These are phyloP conservation scores for Zygosaccharomyces sapae DNA, from an alignment of 1,139 yeast species.

Conservation along the genomic window DNA sequence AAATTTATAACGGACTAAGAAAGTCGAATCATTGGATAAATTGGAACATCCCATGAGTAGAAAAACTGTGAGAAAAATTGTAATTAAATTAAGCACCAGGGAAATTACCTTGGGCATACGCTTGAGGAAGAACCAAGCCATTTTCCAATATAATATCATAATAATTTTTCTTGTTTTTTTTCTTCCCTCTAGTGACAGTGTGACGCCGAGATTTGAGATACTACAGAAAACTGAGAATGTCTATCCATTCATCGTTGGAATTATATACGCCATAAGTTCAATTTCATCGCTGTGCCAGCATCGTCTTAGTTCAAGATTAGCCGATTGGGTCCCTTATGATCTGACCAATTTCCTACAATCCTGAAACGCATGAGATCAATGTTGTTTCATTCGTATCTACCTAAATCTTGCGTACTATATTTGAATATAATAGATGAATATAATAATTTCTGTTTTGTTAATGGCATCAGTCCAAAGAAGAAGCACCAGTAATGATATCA, in stretches of 20 bases:
- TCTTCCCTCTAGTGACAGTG: neutral
- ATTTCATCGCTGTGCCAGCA: neutral
- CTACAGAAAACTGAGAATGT: neutral
- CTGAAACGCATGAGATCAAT: constrained; percentile 4
- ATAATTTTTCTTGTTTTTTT: constrained; percentile 2
- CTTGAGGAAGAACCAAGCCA: constrained; percentile 26
- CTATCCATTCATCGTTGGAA: neutral
- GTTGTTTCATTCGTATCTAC: constrained; percentile 6
- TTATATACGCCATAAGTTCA: neutral
- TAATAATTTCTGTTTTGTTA: constrained; percentile 8
- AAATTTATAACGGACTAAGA: constrained; percentile 27
- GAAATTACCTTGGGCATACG: constrained; percentile 32
- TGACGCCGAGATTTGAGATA: neutral
- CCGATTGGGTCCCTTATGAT: neutral
- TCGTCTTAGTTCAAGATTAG: neutral
- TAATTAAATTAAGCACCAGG: constrained; percentile 27
- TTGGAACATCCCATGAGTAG: constrained; percentile 32
- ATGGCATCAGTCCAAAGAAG: constrained; percentile 74
- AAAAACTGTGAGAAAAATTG: constrained; percentile 30
- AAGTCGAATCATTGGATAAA: constrained; percentile 27
- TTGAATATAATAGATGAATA: constrained; percentile 14
- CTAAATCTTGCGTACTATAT: constrained; percentile 1
- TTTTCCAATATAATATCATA: constrained; percentile 16
- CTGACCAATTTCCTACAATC: neutral
- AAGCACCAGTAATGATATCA: constrained; percentile 99